A percentile compares a stretch with the other conserved stretches of the same genome.
Conservation (phyloP, 306 rosid genomes). For the Bauhinia variegata region DNA sequence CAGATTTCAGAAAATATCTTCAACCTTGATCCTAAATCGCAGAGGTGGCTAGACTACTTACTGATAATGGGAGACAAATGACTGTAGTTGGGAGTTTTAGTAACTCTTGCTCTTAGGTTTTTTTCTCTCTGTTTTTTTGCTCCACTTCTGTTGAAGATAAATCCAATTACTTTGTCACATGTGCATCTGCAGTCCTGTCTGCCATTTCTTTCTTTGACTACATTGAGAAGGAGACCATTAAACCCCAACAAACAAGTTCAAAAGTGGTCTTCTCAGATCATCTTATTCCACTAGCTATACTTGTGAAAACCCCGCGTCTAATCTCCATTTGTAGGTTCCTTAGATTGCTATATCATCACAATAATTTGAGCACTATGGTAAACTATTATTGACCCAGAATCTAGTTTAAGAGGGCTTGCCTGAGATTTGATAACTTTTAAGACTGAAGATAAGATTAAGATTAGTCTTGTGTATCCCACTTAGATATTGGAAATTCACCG, state of each 20-base stretch:
- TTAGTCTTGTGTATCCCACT: too few relatives aligned
- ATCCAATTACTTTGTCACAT: constrained; percentile 32
- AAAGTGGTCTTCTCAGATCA: constrained; percentile 35
- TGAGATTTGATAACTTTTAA: too few relatives aligned
- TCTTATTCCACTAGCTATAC: constrained; percentile 36
- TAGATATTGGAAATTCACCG: too few relatives aligned
- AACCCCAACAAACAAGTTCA: constrained; percentile 20
- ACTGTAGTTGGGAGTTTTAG: neutral
- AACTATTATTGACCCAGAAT: too few relatives aligned
- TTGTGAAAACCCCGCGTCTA: constrained; percentile 32
- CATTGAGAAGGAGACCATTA: constrained; percentile 33
- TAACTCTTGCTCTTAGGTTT: constrained; percentile 7
- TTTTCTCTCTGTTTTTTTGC: neutral
- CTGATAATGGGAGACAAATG: neutral
- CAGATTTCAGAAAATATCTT: too few relatives aligned
- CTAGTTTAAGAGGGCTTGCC: too few relatives aligned
- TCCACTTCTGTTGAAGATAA: constrained; percentile 44
- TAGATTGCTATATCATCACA: too few relatives aligned
- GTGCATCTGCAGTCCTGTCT: constrained; percentile 45
- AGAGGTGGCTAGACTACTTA: neutral
- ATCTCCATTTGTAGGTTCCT: constrained; percentile 3
- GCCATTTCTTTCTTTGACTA: constrained; percentile 43
- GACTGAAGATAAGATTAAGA: too few relatives aligned
- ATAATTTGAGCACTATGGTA: too few relatives aligned
- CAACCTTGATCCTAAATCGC: neutral